Percentiles rank a stretch among this genome's conserved stretches.
These are phyloP conservation scores for Cucumis hystrix DNA, from an alignment of 306 rosid genomes.

Conservation along the genomic window DNA sequence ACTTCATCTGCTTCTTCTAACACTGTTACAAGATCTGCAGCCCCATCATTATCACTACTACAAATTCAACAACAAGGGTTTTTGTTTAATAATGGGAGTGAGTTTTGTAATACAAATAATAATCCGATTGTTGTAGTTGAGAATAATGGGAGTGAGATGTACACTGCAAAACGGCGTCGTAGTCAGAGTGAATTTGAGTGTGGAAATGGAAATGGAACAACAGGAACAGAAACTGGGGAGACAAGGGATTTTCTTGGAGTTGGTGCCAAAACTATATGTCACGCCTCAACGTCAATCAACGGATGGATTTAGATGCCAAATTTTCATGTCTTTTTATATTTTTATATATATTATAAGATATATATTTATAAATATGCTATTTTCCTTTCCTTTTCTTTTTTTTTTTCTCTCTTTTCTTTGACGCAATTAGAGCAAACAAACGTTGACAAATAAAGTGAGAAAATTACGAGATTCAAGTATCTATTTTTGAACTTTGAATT, in stretches of 20 bases:
- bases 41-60: slow-evolving; percentile 15
- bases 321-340: neutral
- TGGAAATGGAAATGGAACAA: neutral
- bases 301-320: slow-evolving; percentile 46
- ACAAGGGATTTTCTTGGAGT: slow-evolving; percentile 90
- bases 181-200: slow-evolving; percentile 24
- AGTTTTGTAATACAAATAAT: slow-evolving; percentile 14
- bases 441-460: neutral
- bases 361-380: too few relatives aligned
- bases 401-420: neutral
- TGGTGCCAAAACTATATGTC: slow-evolving; percentile 63
- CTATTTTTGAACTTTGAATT: neutral
- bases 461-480: neutral
- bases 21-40: slow-evolving; percentile 4
- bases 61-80: slow-evolving; percentile 25
- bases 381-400: neutral
- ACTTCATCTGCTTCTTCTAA: slow-evolving; percentile 12
- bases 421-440: neutral
- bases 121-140: slow-evolving; percentile 5
- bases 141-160: neutral
- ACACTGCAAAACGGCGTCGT: slow-evolving; percentile 53
- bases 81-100: slow-evolving; percentile 48
- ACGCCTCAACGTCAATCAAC: slow-evolving; percentile 40
- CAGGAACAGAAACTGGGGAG: slow-evolving; percentile 24
- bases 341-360: too few relatives aligned